Conservation (phyloP, 305 asterid genomes). For the Rubia occidens region DNA sequence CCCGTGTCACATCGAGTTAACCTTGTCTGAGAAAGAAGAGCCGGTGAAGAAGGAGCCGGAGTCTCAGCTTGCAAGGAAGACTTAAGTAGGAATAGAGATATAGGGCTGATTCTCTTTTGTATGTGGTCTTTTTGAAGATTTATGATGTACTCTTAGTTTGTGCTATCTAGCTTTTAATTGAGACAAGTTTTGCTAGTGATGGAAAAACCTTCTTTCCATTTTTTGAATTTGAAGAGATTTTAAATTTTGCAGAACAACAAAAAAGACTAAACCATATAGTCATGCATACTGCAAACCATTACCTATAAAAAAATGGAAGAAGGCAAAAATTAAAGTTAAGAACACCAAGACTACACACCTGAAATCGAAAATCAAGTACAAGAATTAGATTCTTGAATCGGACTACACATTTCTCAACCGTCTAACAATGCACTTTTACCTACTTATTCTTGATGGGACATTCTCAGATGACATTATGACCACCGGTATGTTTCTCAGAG, state of each 20-base stretch:
- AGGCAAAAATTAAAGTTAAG: no score
- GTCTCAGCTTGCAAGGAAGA: slow-evolving; percentile 40
- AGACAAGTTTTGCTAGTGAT: not conserved
- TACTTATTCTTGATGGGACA: slow-evolving; percentile 84
- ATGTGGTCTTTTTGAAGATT: not conserved
- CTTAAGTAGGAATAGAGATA: slow-evolving; percentile 6
- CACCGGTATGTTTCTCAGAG: slow-evolving; percentile 66
- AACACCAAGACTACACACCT: no score
- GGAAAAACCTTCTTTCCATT: not conserved
- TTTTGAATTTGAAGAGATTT: not conserved
- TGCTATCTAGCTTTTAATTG: not conserved
- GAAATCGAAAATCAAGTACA: slow-evolving; percentile 1
- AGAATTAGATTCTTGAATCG: not conserved
- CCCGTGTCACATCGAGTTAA: slow-evolving; percentile 72
- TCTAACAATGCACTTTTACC: slow-evolving; percentile 29
- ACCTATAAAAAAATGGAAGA: no score
- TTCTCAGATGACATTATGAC: slow-evolving; percentile 93
- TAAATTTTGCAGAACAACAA: not conserved
- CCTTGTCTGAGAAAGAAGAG: slow-evolving; percentile 62
- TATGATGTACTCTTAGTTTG: not conserved
- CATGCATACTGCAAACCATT: no score
- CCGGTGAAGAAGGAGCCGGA: slow-evolving; percentile 67
- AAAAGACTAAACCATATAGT: no score
- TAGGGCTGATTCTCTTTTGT: not conserved
- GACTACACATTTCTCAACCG: not conserved